These are phyloP conservation scores for Mortierella sp. DNA, from an alignment of 371 early-diverging fungal genomes.

Conservation along the genomic window DNA sequence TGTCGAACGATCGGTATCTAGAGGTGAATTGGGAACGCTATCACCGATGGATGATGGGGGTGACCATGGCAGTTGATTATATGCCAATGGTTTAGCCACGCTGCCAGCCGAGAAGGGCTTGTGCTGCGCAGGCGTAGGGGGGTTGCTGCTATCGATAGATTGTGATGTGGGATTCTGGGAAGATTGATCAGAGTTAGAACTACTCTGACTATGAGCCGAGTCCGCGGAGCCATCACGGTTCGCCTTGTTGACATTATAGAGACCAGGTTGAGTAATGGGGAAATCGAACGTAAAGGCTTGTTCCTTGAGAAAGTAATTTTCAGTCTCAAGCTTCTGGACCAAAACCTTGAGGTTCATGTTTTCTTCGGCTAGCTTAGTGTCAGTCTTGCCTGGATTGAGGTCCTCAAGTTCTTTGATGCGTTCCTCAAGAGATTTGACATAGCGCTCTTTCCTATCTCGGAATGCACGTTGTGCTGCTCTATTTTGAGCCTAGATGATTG, in stretches of 20 bases:
- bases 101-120: conserved; percentile 19
- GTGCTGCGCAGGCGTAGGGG: conserved; percentile 6
- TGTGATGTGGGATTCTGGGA: conserved; percentile 26
- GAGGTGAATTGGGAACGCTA: conserved; percentile 49
- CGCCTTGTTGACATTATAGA: conserved; percentile 35
- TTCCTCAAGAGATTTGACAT: conserved; percentile 75
- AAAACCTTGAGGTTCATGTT: conserved; percentile 65
- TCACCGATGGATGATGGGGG: conserved; percentile 58
- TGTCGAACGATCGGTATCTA: conserved; percentile 29
- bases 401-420: conserved; percentile 73
- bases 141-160: conserved; percentile 9
- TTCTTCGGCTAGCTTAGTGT: conserved; percentile 64
- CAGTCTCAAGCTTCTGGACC: conserved; percentile 60
- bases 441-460: conserved; percentile 77
- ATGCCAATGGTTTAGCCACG: conserved; percentile 23
- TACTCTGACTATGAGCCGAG: conserved; percentile 8
- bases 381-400: conserved; percentile 45
- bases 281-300: conserved; percentile 60
- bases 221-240: conserved; percentile 3
- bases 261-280: conserved; percentile 58
- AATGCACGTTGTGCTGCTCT: conserved; percentile 83
- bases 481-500: conserved; percentile 69
- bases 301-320: conserved; percentile 63
- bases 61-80: conserved; percentile 53
- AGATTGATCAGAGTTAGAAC: conserved; percentile 17